A percentile compares a stretch with the other conserved stretches of the same genome.
Conservation (phyloP, 306 rosid species). For the Acacia acuminata region DNA sequence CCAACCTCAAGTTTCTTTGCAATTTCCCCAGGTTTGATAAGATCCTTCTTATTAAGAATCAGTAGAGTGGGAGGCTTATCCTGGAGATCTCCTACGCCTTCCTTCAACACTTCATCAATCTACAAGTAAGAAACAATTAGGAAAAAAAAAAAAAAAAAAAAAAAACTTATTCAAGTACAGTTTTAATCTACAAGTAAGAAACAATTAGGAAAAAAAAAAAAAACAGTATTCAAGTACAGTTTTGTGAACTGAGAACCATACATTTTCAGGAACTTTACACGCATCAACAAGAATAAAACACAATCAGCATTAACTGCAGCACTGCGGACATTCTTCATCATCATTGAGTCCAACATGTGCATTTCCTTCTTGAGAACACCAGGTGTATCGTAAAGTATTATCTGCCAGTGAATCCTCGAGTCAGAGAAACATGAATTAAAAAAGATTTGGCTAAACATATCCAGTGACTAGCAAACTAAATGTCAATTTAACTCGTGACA, state of each 20-base stretch:
- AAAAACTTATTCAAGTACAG: too few species aligned
- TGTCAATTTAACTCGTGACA: neutral
- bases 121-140: slow-evolving; percentile 40
- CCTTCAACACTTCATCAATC: slow-evolving; percentile 93
- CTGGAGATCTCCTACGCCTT: slow-evolving; percentile 63
- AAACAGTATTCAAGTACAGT: neutral
- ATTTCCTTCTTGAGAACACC: slow-evolving; percentile 90
- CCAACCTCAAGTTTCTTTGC: slow-evolving; percentile 95
- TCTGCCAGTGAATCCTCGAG: slow-evolving; percentile 49
- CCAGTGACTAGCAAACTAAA: neutral
- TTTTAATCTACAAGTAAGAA: slow-evolving; percentile 63
- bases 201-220: slow-evolving; percentile 23
- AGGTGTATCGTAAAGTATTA: slow-evolving; percentile 94
- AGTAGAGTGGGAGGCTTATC: slow-evolving; percentile 71
- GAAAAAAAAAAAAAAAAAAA: neutral
- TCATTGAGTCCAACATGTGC: slow-evolving; percentile 94
- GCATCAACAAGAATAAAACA: slow-evolving; percentile 97
- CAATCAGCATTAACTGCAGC: slow-evolving; percentile 91
- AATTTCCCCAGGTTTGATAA: slow-evolving; percentile 96
- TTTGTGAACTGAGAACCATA: slow-evolving; percentile 48
- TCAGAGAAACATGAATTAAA: slow-evolving; percentile 29
- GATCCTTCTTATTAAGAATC: slow-evolving; percentile 90
- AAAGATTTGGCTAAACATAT: slow-evolving; percentile 11
- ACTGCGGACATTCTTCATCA: slow-evolving; percentile 95
- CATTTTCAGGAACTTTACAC: slow-evolving; percentile 89